Evolutionary conservation across 2,329 filamentous ascomycete species (phyloP).

Genomic region (Cercospora sp.): DNA sequence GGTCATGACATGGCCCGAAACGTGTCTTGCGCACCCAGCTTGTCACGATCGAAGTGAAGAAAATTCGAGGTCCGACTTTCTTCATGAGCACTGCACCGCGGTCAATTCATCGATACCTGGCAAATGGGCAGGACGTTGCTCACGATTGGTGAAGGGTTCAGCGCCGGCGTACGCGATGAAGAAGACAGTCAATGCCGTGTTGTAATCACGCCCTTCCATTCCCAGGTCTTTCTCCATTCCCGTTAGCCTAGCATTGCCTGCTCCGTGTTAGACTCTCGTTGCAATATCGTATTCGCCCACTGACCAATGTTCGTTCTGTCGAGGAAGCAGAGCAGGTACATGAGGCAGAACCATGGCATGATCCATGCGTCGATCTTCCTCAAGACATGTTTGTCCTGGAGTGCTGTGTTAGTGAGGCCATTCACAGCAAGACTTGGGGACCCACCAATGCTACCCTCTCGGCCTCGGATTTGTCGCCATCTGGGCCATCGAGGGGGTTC

Average conservation of each 20-base stretch:
- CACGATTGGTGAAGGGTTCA: conserved; percentile 69
- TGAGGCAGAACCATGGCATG: conserved; percentile 53
- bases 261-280: neutral
- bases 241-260: conserved; percentile 62
- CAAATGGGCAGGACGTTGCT: neutral
- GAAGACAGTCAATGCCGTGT: conserved; percentile 75
- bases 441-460: conserved; percentile 13
- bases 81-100: conserved; percentile 64
- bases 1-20: neutral
- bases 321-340: conserved; percentile 56
- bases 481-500: conserved; percentile 15
- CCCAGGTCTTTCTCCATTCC: conserved; percentile 59
- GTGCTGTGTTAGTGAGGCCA: neutral
- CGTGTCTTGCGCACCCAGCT: conserved; percentile 50
- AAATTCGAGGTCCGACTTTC: conserved; percentile 69
- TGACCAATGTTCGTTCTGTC: conserved; percentile 49
- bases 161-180: conserved; percentile 83
- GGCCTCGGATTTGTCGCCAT: conserved; percentile 16
- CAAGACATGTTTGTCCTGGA: conserved; percentile 50
- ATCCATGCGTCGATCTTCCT: conserved; percentile 55
- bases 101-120: neutral
- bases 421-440: neutral
- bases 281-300: neutral
- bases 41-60: conserved; percentile 73
- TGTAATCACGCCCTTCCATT: conserved; percentile 68